Base-by-base conservation (phyloP, 129 eudicot species). In the Solidago caesia region DNA sequence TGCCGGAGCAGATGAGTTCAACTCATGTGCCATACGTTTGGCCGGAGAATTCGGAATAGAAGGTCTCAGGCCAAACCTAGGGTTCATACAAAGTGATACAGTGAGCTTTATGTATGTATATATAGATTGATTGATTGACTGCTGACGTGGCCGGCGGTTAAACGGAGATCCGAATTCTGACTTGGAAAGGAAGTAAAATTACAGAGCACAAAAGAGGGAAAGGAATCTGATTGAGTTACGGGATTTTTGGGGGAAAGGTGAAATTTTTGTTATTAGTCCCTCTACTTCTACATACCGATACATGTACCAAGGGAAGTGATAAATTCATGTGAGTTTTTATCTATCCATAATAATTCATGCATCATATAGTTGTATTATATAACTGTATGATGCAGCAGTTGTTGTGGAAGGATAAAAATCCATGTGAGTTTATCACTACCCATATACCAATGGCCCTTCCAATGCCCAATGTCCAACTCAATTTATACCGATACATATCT, bases 21-120 rank as follows among this genome's bases (percentile, higher is more conserved):
- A 64, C 49, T 80, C 91, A 77, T 89, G 88, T 57, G 88, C 84
- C 97, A 87, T 86, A 76, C 68, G 68, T 49, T 61, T 79, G 39
- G 74, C 57, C 27, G 56, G 47, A 47, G 75, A 65, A 16, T 62
- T 67, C 2, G 82, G 82, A 29, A 67, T 41, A n/a, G 70, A 67
- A 70, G 75, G 47, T 70, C 84, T 74, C 25, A 73, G 74, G 74
- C 72, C 73, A 49, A 73, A 9, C 73, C 45, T 72, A 72, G 55
- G 2, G 72, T 56, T 81, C 85, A 76, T 84, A 53, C 76, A 73
- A 71, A 68, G 51, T 33, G 29, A 55, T 55, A 14, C 61, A 5
- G 29, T 55, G 21, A 6, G 27, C 9, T 4, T 41, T 2, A 29
- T 56, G 44, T 74, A 16, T 41, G 8, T 10, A 60, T 25, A 52